Conservation (phyloP, 1,284 basidiomycete genomes). For the Microbotryum violaceum region DNA sequence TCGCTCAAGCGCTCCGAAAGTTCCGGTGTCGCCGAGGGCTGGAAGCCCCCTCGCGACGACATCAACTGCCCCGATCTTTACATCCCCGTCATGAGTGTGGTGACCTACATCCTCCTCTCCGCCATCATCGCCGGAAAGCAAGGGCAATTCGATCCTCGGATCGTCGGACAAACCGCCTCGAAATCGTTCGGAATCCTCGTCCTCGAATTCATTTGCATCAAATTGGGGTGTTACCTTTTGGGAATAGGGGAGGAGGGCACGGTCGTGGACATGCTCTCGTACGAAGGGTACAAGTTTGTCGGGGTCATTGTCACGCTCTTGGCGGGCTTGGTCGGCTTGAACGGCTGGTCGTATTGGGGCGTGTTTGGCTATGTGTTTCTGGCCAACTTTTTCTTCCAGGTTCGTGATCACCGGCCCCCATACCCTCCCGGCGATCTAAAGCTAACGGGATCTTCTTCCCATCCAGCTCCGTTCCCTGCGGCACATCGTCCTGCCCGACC, state of each 20-base stretch:
- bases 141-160: constrained; percentile 77
- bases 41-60: constrained; percentile 83
- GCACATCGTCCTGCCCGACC: constrained; percentile 74
- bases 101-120: constrained; percentile 86
- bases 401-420: constrained; percentile 44
- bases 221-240: constrained; percentile 82
- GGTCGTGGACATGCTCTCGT: constrained; percentile 55
- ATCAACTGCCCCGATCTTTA: constrained; percentile 95
- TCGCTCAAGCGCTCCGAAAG: constrained; percentile 34
- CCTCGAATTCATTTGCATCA: constrained; percentile 79
- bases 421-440: background rate
- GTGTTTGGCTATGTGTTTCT: constrained; percentile 77
- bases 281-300: constrained; percentile 96
- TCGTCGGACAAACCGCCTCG: constrained; percentile 77
- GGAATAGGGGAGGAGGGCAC: constrained; percentile 69
- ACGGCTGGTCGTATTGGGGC: constrained; percentile 57
- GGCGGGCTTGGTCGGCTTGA: constrained; percentile 54
- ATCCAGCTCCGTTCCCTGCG: constrained; percentile 77
- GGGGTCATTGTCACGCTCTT: constrained; percentile 68
- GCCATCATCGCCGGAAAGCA: constrained; percentile 71
- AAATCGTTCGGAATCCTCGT: constrained; percentile 67
- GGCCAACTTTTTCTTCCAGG: constrained; percentile 90
- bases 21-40: constrained; percentile 60
- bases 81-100: constrained; percentile 94
- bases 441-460: background rate